Evolutionary conservation across 108 stramenopile genomes (phyloP), one percentile per base, ranked within the genome.

Genomic region (Nannochloropsis salina): DNA sequence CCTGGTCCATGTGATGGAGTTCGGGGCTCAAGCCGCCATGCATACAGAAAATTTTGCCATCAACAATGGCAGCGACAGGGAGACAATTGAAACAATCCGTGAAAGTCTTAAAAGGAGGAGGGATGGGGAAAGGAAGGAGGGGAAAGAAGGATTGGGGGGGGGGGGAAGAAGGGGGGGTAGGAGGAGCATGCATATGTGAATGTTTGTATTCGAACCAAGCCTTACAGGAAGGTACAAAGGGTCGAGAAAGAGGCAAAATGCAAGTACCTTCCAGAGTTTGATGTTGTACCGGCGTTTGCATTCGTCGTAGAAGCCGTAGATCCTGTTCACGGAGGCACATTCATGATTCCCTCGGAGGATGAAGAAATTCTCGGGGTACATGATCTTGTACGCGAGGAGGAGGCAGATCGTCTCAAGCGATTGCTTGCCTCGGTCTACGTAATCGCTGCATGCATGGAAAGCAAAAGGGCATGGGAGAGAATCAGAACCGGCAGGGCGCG

Each of bases 241-340:
- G 31, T 31, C 31, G 31, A 31, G 31, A 31, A 31, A 31, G 31
- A 84, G 45, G 41, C 84, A 44, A 12, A 41, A 11, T 18, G 40
- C 15, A 79, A 10, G 47, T 15, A 51, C 47, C 15, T 86, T 89
- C 88, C 88, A 90, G 9, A 90, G 88, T 90, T 90, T 92, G 82
- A 91, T 86, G 61, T 88, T 88, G 90, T 92, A 92, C 80, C 91
- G 84, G n/a, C 91, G 84, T 84, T 91, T 91, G 51, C 98, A 98
- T 90, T 99, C 99, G 92, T 98, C 98, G 90, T 98, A 99, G 90
- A 99, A 99, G 41, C 99, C 99, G 89, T 99, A 99, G 88, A 99
- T 98, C 87, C 99, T 93, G 91, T 99, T 99, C 91, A 98, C 97
- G 44, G 96, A 96, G 8, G 97, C 97, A 85, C 97, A 98, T 91